A percentile compares a stretch with the other conserved stretches of the same genome.
These are phyloP conservation scores for Fusarium poae DNA, from an alignment of 2,329 filamentous ascomycete genomes.

Conservation along the genomic window DNA sequence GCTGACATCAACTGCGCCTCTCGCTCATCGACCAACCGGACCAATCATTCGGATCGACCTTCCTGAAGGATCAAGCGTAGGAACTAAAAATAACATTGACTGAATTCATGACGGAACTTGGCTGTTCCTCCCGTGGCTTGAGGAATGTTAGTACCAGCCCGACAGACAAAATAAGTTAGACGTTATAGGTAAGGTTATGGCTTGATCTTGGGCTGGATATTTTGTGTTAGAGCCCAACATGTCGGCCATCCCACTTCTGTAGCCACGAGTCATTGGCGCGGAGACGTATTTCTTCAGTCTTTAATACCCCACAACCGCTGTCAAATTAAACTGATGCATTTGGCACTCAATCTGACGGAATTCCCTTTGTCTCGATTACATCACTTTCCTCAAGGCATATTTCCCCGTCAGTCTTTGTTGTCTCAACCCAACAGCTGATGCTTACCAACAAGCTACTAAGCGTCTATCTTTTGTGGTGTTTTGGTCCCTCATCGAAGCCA, in stretches of 20 bases:
- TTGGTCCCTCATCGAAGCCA: not conserved
- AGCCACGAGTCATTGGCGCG: constrained; percentile 3
- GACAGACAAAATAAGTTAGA: not conserved
- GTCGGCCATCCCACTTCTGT: not conserved
- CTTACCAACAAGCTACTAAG: not conserved
- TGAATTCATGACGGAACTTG: not conserved
- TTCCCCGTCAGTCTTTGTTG: not conserved
- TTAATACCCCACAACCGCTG: constrained; percentile 4
- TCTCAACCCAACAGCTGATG: not conserved
- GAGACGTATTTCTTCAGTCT: not conserved
- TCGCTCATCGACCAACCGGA: not conserved
- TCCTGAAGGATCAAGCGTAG: not conserved
- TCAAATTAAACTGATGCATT: constrained; percentile 10
- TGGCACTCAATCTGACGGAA: not conserved
- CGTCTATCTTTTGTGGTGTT: not conserved
- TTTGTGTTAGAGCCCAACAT: not conserved
- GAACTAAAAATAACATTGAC: not conserved
- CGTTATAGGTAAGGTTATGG: not conserved
- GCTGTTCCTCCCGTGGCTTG: not conserved
- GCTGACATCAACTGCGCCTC: not conserved
- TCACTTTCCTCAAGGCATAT: not conserved
- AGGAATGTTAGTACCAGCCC: too few species aligned
- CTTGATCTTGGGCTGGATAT: not conserved
- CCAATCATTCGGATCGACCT: not conserved
- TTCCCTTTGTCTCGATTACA: not conserved